A percentile compares a stretch with the other conserved stretches of the same genome.
These are phyloP conservation scores for Macrolepiota albuminosa DNA, from an alignment of 768 basidiomycete species.

Conservation along the genomic window DNA sequence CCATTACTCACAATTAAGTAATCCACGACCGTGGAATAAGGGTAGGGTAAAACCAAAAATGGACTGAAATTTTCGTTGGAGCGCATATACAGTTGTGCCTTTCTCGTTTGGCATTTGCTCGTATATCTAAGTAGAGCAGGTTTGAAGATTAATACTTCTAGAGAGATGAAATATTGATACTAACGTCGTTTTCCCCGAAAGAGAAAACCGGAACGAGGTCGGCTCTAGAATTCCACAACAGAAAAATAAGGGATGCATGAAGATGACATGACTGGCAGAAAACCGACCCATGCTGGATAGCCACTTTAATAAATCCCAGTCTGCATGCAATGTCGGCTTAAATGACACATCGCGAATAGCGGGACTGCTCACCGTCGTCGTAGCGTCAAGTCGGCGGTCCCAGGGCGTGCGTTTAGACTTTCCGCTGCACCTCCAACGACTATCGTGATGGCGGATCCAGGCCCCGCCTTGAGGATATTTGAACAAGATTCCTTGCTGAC, in stretches of 20 bases:
- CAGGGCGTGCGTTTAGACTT: conserved; percentile 89
- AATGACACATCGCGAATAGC: neutral
- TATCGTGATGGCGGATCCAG: conserved; percentile 78
- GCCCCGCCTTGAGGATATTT: conserved; percentile 70
- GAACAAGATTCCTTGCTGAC: conserved; percentile 89
- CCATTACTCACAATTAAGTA: conserved; percentile 77
- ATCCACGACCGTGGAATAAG: conserved; percentile 92
- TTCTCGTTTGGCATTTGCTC: conserved; percentile 95
- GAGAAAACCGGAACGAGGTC: conserved; percentile 97
- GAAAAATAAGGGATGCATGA: neutral
- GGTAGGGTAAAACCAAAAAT: conserved; percentile 95
- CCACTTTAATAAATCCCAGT: conserved; percentile 92
- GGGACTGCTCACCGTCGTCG: conserved; percentile 52
- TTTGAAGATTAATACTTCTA: neutral
- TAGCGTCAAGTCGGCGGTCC: conserved; percentile 90
- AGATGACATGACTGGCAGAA: neutral
- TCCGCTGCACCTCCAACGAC: conserved; percentile 97
- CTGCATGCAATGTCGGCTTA: conserved; percentile 30
- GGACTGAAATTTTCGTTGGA: conserved; percentile 90
- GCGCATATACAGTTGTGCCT: conserved; percentile 78
- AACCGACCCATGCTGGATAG: conserved; percentile 82
- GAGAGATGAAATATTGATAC: conserved; percentile 19
- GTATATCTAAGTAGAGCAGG: conserved; percentile 62
- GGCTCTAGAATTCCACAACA: conserved; percentile 49
- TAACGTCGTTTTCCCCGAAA: conserved; percentile 97